Conservation (phyloP, 2,329 filamentous ascomycete species). For the Paraconiothyrium brasiliense region DNA sequence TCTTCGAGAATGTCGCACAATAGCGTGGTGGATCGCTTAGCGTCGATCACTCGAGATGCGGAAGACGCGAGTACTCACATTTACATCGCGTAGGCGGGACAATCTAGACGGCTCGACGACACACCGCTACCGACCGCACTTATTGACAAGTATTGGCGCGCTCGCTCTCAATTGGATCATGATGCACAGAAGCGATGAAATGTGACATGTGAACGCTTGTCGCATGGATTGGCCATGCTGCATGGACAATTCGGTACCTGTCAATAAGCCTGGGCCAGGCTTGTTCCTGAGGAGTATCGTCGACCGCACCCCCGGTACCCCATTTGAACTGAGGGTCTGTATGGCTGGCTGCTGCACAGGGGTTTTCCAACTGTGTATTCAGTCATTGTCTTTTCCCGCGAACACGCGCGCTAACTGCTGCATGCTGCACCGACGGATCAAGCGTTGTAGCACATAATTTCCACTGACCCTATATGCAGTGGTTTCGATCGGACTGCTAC, state of each 20-base stretch:
- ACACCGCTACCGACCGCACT: neutral
- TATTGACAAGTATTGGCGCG: neutral
- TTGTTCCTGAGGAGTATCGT: neutral
- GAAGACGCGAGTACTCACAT: constrained; percentile 1
- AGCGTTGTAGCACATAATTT: constrained; percentile 6
- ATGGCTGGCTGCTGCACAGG: neutral
- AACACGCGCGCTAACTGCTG: neutral
- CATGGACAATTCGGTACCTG: neutral
- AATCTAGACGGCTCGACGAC: neutral
- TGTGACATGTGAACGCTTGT: neutral
- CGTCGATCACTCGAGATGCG: neutral
- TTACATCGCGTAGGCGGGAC: too few species aligned
- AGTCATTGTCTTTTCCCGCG: neutral
- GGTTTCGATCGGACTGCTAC: neutral
- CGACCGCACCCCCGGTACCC: neutral
- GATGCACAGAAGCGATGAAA: neutral
- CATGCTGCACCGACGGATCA: constrained; percentile 2
- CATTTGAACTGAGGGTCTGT: neutral
- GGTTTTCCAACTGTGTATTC: neutral
- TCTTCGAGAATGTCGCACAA: neutral
- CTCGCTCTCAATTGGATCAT: neutral
- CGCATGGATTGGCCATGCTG: neutral
- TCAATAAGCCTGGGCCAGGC: neutral
- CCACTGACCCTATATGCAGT: neutral
- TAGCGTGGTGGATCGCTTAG: constrained; percentile 1